Evolutionary conservation across 2,329 filamentous ascomycete species (phyloP).

Genomic region (Aspergillus brunneoviolaceus): DNA sequence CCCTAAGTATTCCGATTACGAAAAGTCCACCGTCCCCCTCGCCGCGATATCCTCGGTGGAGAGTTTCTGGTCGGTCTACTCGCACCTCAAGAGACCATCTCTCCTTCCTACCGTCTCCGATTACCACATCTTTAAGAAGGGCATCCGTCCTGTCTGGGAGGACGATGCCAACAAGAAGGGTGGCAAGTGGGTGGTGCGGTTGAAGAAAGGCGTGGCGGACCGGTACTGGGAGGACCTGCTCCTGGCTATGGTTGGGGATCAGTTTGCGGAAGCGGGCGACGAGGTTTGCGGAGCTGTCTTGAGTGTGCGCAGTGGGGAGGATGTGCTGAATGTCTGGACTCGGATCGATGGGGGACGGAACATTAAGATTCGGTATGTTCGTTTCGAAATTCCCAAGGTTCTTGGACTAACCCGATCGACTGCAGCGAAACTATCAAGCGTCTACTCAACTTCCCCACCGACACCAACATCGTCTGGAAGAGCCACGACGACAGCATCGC

Average conservation of each 20-base stretch:
- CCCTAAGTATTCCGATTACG: constrained; percentile 96
- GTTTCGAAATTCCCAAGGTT: not conserved
- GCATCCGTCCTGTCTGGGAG: constrained; percentile 96
- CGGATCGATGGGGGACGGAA: constrained; percentile 89
- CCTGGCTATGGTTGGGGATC: constrained; percentile 86
- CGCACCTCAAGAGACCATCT: constrained; percentile 86
- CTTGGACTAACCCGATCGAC: constrained; percentile 4
- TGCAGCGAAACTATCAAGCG: constrained; percentile 89
- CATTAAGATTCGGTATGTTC: constrained; percentile 84
- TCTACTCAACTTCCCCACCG: constrained; percentile 77
- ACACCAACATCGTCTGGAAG: constrained; percentile 93
- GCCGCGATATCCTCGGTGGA: constrained; percentile 79
- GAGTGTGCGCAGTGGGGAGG: constrained; percentile 91
- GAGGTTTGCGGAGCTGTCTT: constrained; percentile 94
- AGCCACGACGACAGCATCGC: constrained; percentile 95
- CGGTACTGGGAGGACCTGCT: constrained; percentile 96
- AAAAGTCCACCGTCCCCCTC: constrained; percentile 89
- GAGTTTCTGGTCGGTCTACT: constrained; percentile 87
- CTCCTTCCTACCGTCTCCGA: constrained; percentile 87
- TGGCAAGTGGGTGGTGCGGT: constrained; percentile 93
- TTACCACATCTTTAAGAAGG: constrained; percentile 97
- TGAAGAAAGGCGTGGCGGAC: constrained; percentile 97
- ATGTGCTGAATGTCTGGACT: constrained; percentile 97
- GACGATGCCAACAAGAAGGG: constrained; percentile 95
- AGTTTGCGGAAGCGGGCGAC: constrained; percentile 87